Conservation (phyloP, 192 early-diverging fungal genomes). For the Entomortierella chlamydospora region DNA sequence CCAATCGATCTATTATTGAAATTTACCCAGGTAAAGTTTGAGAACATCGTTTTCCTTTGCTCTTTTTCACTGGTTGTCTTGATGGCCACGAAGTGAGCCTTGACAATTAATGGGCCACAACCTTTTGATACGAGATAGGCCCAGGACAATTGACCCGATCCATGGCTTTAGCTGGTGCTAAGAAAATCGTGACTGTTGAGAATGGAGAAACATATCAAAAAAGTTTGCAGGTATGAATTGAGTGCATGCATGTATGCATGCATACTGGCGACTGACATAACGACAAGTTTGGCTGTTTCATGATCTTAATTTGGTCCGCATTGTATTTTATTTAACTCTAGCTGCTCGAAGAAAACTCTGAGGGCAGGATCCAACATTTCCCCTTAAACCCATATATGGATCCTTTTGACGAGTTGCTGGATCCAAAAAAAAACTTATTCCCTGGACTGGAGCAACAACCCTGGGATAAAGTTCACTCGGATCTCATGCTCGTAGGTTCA, state of each 20-base stretch:
- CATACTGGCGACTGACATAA: no score
- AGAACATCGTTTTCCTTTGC: no score
- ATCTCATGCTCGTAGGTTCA: constrained; percentile 26
- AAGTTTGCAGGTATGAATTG: constrained; percentile 22
- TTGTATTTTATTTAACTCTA: not conserved
- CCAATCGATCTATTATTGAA: constrained; percentile 30
- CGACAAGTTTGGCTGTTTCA: no score
- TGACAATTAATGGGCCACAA: no score
- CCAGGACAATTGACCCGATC: constrained; percentile 47
- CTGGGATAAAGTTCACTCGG: constrained; percentile 36
- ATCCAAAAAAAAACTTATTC: not conserved
- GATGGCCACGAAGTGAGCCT: no score
- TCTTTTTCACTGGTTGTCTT: no score
- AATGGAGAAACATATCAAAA: constrained; percentile 12
- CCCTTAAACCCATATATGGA: constrained; percentile 7
- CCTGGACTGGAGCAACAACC: constrained; percentile 23
- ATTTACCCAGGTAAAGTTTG: constrained; percentile 32
- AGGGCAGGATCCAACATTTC: constrained; percentile 25
- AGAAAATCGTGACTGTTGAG: constrained; percentile 37
- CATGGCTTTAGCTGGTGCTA: constrained; percentile 43
- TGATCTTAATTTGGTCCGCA: not conserved
- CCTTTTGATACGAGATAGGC: constrained; percentile 6
- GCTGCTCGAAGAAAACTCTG: constrained; percentile 20
- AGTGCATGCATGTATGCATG: not conserved
- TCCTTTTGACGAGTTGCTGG: constrained; percentile 31